Evolutionary conservation across 2,329 filamentous ascomycete genomes (phyloP).

Genomic region (Aureobasidium sp.): DNA sequence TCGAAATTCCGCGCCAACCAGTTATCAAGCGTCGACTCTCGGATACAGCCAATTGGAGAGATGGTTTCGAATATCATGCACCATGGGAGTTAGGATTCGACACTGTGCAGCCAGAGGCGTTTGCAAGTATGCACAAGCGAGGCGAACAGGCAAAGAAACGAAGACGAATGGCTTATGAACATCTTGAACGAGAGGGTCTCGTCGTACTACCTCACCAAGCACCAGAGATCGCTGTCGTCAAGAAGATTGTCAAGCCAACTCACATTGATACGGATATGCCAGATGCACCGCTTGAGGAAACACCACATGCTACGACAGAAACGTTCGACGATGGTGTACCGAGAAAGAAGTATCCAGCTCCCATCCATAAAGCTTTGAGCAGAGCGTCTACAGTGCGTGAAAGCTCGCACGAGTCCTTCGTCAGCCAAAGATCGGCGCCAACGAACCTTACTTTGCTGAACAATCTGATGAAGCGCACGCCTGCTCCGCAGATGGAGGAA

Average conservation of each 20-base stretch:
- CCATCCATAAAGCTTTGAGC: neutral
- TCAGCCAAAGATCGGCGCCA: neutral
- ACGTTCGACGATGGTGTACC: neutral
- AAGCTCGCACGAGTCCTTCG: neutral
- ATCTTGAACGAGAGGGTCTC: neutral
- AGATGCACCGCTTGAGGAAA: neutral
- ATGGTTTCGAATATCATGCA: slow-evolving; percentile 37
- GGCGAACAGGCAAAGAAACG: slow-evolving; percentile 16
- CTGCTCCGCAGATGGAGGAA: neutral
- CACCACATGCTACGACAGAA: neutral
- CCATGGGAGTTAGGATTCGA: slow-evolving; percentile 40
- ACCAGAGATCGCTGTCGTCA: neutral
- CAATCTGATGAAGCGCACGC: neutral
- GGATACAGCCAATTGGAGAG: slow-evolving; percentile 39
- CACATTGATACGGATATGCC: neutral
- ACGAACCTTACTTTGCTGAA: neutral
- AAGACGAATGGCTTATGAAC: slow-evolving; percentile 13
- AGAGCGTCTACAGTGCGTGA: neutral
- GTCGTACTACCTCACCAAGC: neutral
- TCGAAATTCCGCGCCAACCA: slow-evolving; percentile 21
- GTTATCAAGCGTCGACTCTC: slow-evolving; percentile 29
- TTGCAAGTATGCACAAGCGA: slow-evolving; percentile 16
- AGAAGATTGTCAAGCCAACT: neutral
- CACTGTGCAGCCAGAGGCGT: slow-evolving; percentile 13
- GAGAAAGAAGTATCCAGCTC: neutral